Conservation (phyloP, 1,284 basidiomycete genomes). For the Cutaneotrichosporon spelunceum region DNA sequence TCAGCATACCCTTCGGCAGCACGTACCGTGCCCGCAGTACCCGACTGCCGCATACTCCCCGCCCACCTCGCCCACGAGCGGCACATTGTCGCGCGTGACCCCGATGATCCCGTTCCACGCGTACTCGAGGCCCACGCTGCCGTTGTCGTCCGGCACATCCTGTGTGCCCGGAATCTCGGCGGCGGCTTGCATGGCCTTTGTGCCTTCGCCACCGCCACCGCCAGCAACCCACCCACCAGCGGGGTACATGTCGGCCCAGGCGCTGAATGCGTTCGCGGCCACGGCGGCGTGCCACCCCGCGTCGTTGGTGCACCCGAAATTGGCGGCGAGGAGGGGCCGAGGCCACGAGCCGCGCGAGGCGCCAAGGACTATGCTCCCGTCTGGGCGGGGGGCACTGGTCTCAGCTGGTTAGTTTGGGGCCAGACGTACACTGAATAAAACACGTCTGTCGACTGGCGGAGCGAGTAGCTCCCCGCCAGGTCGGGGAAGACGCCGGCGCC, state of each 20-base stretch:
- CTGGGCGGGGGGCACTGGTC: slow-evolving; percentile 30
- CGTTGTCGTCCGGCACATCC: slow-evolving; percentile 14
- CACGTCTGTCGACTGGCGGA: slow-evolving; percentile 31
- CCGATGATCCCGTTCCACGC: slow-evolving; percentile 44
- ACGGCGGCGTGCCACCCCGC: slow-evolving; percentile 20
- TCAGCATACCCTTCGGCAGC: slow-evolving; percentile 3
- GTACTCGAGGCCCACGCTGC: slow-evolving; percentile 34
- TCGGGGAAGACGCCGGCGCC: slow-evolving; percentile 18
- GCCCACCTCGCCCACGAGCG: slow-evolving; percentile 35
- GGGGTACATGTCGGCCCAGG: slow-evolving; percentile 24
- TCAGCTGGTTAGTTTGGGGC: not conserved
- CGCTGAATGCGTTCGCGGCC: slow-evolving; percentile 20
- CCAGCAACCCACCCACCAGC: slow-evolving; percentile 25
- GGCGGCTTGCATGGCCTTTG: slow-evolving; percentile 13
- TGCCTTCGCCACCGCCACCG: no score
- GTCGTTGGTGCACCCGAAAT: slow-evolving; percentile 29
- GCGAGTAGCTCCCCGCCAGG: slow-evolving; percentile 34
- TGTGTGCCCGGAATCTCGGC: slow-evolving; percentile 6
- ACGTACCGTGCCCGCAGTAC: slow-evolving; percentile 45
- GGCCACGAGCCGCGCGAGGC: slow-evolving; percentile 27
- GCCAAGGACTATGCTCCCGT: slow-evolving; percentile 38
- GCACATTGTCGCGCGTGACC: slow-evolving; percentile 41
- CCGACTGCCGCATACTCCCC: slow-evolving; percentile 43
- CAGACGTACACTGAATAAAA: slow-evolving; percentile 42
- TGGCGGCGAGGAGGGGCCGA: not conserved